Conservation (phyloP, 192 early-diverging fungal species). For the Coemansia sp. region DNA sequence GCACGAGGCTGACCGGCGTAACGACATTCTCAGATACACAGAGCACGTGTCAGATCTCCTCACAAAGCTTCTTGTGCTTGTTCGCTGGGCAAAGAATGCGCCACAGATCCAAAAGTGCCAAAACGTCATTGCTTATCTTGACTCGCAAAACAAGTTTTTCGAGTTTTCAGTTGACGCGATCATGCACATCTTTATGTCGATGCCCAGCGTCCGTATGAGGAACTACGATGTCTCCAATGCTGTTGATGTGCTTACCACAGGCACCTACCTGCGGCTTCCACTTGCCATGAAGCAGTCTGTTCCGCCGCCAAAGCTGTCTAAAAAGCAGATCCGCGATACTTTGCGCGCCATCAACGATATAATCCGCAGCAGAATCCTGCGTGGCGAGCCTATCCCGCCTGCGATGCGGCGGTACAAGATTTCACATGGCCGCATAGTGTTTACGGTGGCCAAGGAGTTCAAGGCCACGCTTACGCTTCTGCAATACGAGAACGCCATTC, state of each 20-base stretch:
- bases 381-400: constrained; percentile 68
- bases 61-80: constrained; percentile 70
- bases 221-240: constrained; percentile 83
- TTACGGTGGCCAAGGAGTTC: constrained; percentile 62
- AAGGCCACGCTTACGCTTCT: constrained; percentile 69
- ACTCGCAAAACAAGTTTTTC: constrained; percentile 64
- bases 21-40: constrained; percentile 65
- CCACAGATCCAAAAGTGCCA: constrained; percentile 72
- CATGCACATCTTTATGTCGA: constrained; percentile 54
- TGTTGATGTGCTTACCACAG: constrained; percentile 81
- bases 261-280: constrained; percentile 80
- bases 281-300: constrained; percentile 69
- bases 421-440: constrained; percentile 71
- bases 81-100: constrained; percentile 74
- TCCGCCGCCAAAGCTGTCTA: constrained; percentile 59
- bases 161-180: constrained; percentile 61
- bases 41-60: constrained; percentile 65
- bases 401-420: constrained; percentile 64
- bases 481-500: constrained; percentile 56
- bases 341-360: constrained; percentile 66
- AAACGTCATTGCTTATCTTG: constrained; percentile 62
- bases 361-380: constrained; percentile 71
- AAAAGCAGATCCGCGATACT: constrained; percentile 62
- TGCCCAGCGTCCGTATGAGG: constrained; percentile 64
- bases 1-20: constrained; percentile 58